Conservation (phyloP, 257 asterid species). For the Plantago ovata region DNA sequence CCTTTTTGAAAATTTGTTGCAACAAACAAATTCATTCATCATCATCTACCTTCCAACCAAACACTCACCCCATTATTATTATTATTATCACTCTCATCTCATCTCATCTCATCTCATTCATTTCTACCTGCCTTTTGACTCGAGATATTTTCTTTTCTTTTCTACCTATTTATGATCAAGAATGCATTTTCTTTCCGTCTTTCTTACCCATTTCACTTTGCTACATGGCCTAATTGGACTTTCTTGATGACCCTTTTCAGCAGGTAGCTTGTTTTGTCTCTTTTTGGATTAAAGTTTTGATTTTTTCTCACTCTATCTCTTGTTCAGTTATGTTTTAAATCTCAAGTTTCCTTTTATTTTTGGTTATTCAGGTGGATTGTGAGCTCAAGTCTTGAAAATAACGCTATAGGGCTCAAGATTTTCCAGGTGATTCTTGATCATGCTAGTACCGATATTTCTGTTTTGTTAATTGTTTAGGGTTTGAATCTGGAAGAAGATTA, state of each 20-base stretch:
- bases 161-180: conserved; percentile 18
- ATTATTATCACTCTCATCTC: conserved; percentile 27
- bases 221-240: conserved; percentile 21
- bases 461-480: neutral
- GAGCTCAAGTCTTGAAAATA: neutral
- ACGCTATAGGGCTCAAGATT: neutral
- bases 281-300: neutral
- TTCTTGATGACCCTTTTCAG: conserved; percentile 28
- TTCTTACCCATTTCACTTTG: neutral
- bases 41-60: conserved; percentile 50
- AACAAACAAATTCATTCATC: conserved; percentile 28
- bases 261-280: conserved; percentile 27
- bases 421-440: conserved; percentile 20
- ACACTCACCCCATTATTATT: conserved; percentile 21
- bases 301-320: neutral
- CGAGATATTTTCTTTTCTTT: conserved; percentile 7
- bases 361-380: conserved; percentile 20
- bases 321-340: neutral
- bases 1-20: conserved; percentile 36
- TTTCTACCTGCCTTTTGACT: conserved; percentile 15
- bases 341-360: too few relatives aligned
- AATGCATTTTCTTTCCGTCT: conserved; percentile 9
- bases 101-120: conserved; percentile 20
- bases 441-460: neutral
- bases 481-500: neutral